Evolutionary conservation across 1,139 yeast species (phyloP).

Genomic region (Hyphopichia khmerensis): DNA sequence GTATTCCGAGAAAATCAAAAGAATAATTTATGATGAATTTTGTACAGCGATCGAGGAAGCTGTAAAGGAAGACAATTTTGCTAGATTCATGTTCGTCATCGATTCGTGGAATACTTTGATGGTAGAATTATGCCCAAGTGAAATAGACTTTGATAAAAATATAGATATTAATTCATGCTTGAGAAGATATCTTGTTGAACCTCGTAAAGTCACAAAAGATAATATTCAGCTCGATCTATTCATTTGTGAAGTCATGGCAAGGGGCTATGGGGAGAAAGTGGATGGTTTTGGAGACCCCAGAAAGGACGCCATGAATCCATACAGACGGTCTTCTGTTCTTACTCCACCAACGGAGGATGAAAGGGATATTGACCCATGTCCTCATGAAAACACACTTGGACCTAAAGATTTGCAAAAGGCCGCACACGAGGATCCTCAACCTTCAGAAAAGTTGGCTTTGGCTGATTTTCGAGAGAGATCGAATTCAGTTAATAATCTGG

Average conservation of each 20-base stretch:
- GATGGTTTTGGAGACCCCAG: too few relatives aligned
- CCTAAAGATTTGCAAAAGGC: too few relatives aligned
- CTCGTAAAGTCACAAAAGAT: not conserved
- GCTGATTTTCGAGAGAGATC: too few relatives aligned
- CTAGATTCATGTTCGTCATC: slow-evolving; percentile 32
- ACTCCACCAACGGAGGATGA: slow-evolving; percentile 4
- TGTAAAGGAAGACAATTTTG: slow-evolving; percentile 34
- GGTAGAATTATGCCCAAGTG: slow-evolving; percentile 35
- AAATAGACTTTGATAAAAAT: slow-evolving; percentile 7
- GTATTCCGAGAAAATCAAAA: slow-evolving; percentile 37
- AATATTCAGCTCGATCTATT: slow-evolving; percentile 17
- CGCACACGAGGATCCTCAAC: too few relatives aligned
- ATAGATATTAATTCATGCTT: slow-evolving; percentile 35
- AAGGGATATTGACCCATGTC: not conserved
- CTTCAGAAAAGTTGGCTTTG: too few relatives aligned
- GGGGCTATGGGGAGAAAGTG: too few relatives aligned
- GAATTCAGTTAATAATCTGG: too few relatives aligned
- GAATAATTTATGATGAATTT: slow-evolving; percentile 33
- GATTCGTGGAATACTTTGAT: slow-evolving; percentile 46
- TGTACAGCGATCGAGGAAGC: slow-evolving; percentile 31
- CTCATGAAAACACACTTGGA: not conserved
- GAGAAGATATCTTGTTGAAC: slow-evolving; percentile 21
- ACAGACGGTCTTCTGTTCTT: not conserved
- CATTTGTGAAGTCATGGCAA: slow-evolving; percentile 20
- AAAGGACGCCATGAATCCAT: not conserved